Evolutionary conservation across 164 flowering plant species (phyloP).

Genomic region (Taxillus chinensis): DNA sequence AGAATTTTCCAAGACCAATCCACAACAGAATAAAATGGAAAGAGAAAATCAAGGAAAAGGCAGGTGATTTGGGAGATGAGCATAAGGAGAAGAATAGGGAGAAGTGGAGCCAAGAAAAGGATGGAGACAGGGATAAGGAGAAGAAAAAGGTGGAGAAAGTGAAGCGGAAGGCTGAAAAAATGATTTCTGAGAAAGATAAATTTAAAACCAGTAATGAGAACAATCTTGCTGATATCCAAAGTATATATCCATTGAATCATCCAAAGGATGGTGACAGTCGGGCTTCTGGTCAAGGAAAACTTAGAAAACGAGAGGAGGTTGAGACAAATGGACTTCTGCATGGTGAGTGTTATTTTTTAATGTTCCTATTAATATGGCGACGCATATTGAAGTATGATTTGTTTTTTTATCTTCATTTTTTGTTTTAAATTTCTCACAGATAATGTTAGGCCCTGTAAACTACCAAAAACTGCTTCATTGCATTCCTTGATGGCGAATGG

Average conservation of each 20-base stretch:
- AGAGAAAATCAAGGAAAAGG: background rate
- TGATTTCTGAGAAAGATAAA: conserved; percentile 24
- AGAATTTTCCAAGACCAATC: background rate
- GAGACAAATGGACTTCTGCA: conserved; percentile 48
- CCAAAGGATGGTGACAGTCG: conserved; percentile 19
- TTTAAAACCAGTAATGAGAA: conserved; percentile 19
- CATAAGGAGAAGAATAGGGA: conserved; percentile 22
- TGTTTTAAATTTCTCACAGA: conserved; percentile 29
- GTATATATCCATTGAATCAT: conserved; percentile 11
- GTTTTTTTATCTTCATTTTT: conserved; percentile 7
- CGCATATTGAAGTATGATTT: background rate
- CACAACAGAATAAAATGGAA: conserved; percentile 12
- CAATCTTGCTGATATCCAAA: conserved; percentile 12
- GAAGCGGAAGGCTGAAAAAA: conserved; percentile 24
- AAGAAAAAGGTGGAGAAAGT: conserved; percentile 35
- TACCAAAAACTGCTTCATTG: conserved; percentile 31
- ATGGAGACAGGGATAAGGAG: conserved; percentile 22
- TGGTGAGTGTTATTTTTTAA: conserved; percentile 45
- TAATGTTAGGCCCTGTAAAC: conserved; percentile 33
- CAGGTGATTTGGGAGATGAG: background rate
- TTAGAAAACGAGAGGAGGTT: conserved; percentile 43
- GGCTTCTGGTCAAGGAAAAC: conserved; percentile 22
- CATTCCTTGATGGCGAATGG: conserved; percentile 38
- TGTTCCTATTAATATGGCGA: no score
- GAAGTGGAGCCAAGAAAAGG: conserved; percentile 15